These are phyloP conservation scores for Sphaerostilbella broomeana DNA, from an alignment of 2,329 filamentous ascomycete species.

Conservation along the genomic window DNA sequence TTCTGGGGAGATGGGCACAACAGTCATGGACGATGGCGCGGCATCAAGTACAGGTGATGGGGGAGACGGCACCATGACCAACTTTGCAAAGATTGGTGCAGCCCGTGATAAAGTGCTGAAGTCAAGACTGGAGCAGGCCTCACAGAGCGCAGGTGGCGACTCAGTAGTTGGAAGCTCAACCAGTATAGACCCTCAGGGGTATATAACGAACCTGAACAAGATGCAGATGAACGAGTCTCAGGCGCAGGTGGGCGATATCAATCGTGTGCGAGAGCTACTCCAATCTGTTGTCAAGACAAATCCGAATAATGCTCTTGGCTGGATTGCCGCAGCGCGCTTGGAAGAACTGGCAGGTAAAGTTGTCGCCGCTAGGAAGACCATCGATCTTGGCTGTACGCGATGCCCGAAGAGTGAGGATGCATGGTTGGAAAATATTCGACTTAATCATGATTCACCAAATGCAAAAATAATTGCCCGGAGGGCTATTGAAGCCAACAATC, in stretches of 20 bases:
- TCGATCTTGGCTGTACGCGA: constrained; percentile 79
- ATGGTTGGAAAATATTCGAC: constrained; percentile 91
- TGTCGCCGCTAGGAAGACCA: constrained; percentile 80
- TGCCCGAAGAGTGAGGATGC: constrained; percentile 93
- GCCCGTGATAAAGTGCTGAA: constrained; percentile 93
- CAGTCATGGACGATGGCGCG: constrained; percentile 72
- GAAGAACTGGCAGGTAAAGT: constrained; percentile 91
- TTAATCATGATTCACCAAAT: constrained; percentile 80
- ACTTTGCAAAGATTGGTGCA: constrained; percentile 95
- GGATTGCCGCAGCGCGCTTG: constrained; percentile 88
- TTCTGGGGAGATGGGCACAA: constrained; percentile 75
- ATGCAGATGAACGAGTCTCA: constrained; percentile 73
- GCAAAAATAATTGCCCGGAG: constrained; percentile 92
- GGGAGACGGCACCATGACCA: constrained; percentile 88
- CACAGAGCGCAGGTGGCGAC: constrained; percentile 58
- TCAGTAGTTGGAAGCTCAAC: constrained; percentile 73
- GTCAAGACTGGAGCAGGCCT: constrained; percentile 87
- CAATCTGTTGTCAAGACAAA: constrained; percentile 98
- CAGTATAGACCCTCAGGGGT: constrained; percentile 90
- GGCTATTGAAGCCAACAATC: constrained; percentile 85
- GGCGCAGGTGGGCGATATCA: constrained; percentile 86
- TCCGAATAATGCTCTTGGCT: constrained; percentile 86
- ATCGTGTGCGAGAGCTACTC: constrained; percentile 83
- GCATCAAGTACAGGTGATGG: constrained; percentile 33
- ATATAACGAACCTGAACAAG: constrained; percentile 84